Conservation (phyloP, 441 rosid genomes). For the Lepidium campestre region DNA sequence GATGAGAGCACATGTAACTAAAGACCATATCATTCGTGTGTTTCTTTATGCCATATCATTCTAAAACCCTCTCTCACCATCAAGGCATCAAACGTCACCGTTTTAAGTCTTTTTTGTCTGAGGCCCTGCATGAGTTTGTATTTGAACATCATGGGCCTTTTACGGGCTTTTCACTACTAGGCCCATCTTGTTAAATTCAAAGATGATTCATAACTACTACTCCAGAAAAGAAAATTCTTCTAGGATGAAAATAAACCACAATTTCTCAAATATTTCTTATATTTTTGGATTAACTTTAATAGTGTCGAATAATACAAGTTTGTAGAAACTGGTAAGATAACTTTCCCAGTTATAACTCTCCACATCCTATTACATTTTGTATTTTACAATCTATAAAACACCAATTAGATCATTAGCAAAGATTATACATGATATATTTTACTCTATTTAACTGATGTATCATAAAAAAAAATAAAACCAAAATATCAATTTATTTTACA, state of each 20-base stretch:
- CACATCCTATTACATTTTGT: not conserved
- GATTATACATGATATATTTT: too few relatives aligned
- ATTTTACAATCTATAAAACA: too few relatives aligned
- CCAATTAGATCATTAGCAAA: too few relatives aligned
- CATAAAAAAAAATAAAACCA: too few relatives aligned
- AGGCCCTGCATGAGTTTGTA: too few relatives aligned
- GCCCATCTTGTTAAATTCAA: not conserved
- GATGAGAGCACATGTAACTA: slow-evolving; percentile 5
- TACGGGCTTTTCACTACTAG: not conserved
- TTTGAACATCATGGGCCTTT: not conserved
- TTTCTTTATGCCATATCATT: too few relatives aligned
- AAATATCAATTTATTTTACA: too few relatives aligned
- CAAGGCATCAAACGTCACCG: not conserved
- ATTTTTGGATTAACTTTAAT: not conserved
- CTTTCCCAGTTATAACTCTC: not conserved
- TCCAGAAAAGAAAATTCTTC: too few relatives aligned
- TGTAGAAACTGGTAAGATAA: not conserved
- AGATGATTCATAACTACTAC: not conserved
- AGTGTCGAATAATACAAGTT: not conserved
- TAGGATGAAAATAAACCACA: not conserved
- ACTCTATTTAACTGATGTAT: too few relatives aligned
- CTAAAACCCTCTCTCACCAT: too few relatives aligned
- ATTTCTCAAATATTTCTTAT: not conserved
- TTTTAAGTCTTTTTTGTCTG: not conserved
- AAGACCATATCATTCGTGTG: slow-evolving; percentile 13